Percentiles rank a stretch among this genome's conserved stretches.
Evolutionary conservation across 2,329 filamentous ascomycete genomes (phyloP).

Genomic region (Fusarium buxicola): DNA sequence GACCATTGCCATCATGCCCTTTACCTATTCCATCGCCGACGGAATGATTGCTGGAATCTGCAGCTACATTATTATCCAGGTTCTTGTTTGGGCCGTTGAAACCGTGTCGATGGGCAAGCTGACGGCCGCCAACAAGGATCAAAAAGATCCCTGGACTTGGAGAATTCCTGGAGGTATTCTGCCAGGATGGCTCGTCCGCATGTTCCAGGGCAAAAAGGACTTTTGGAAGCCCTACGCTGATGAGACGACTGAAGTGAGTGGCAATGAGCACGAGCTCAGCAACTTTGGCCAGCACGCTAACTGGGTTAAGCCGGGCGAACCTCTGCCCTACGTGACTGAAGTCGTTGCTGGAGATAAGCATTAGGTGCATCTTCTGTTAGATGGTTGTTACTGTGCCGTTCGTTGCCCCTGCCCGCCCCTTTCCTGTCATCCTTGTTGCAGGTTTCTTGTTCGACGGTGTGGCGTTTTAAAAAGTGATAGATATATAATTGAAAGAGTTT

Average conservation of each 20-base stretch:
- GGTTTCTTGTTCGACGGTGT: too few relatives aligned
- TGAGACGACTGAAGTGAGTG: background rate
- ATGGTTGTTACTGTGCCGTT: too few relatives aligned
- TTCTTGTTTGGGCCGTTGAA: constrained; percentile 74
- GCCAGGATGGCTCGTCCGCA: constrained; percentile 53
- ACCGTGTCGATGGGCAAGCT: constrained; percentile 57
- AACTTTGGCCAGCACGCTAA: background rate
- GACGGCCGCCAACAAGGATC: constrained; percentile 78
- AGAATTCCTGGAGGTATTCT: constrained; percentile 78
- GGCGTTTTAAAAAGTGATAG: too few relatives aligned
- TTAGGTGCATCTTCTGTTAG: background rate
- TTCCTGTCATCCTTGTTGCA: too few relatives aligned
- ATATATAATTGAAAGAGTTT: too few relatives aligned
- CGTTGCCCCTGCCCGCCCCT: too few relatives aligned
- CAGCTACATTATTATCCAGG: constrained; percentile 81
- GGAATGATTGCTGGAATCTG: constrained; percentile 84
- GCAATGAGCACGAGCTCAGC: constrained; percentile 1
- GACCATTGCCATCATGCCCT: constrained; percentile 86
- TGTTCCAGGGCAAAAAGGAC: constrained; percentile 1
- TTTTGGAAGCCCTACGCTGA: constrained; percentile 8
- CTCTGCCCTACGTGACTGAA: constrained; percentile 1
- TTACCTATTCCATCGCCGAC: constrained; percentile 89
- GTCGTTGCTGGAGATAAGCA: background rate
- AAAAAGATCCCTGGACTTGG: constrained; percentile 85
- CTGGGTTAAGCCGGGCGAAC: constrained; percentile 12